These are phyloP conservation scores for Dryadomyces quercus-mongolicae DNA, from an alignment of 2,329 filamentous ascomycete species.

Conservation along the genomic window DNA sequence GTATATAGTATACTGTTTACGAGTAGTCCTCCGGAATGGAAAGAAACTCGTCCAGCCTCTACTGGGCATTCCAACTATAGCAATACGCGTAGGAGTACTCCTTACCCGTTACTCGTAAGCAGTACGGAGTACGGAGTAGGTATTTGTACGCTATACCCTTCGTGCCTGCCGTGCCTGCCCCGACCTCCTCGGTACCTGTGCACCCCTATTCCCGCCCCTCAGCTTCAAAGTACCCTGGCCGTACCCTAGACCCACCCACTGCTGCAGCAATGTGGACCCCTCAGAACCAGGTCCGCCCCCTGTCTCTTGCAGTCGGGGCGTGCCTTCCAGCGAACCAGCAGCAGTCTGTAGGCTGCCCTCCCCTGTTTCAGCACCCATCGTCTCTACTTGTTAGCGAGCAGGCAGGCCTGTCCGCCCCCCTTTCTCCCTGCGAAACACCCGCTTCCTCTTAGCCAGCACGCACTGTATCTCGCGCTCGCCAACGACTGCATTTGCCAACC, in stretches of 20 bases:
- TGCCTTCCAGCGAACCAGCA: background rate
- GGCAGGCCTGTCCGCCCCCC: background rate
- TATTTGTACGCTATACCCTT: background rate
- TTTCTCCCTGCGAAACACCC: background rate
- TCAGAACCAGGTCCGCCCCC: too few species aligned
- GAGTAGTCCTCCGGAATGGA: too few species aligned
- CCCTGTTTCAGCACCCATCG: conserved; percentile 8
- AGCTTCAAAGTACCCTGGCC: background rate
- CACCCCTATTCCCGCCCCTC: background rate
- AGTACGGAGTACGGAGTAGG: too few species aligned
- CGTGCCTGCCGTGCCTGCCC: background rate
- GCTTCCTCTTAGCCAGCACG: background rate
- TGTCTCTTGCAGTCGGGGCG: too few species aligned
- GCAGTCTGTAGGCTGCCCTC: background rate
- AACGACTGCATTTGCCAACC: conserved; percentile 1
- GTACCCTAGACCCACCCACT: background rate
- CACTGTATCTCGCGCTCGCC: background rate
- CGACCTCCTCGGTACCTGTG: background rate
- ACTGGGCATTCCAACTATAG: too few species aligned
- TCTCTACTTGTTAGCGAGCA: background rate
- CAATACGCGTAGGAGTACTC: too few species aligned
- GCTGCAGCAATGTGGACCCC: conserved; percentile 6
- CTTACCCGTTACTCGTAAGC: too few species aligned
- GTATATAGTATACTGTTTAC: too few species aligned
- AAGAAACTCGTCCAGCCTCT: too few species aligned